Base-by-base conservation (phyloP, 2,329 filamentous ascomycete species). In the Penicillium palitans region DNA sequence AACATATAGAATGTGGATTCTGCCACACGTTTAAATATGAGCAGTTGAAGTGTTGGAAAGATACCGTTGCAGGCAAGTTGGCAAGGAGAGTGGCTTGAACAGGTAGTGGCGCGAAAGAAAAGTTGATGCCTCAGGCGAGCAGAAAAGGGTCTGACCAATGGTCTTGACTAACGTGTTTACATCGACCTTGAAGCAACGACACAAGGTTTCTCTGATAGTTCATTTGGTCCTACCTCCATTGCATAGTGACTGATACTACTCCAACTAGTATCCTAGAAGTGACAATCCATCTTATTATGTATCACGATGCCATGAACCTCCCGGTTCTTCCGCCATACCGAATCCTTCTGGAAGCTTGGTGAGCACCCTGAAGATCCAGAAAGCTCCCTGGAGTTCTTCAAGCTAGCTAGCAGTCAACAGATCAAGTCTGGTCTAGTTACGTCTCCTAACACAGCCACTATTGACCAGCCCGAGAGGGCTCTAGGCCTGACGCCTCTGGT, bases 31-130 rank as follows among this genome's bases (percentile, higher is more conserved):
- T 37, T 50, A 27, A 58, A 45, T 21, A 37, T 13, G 25, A 52
- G 31, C 4, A 8, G 54, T 52, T 39, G n/a, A 21, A 31, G 24
- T 48, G 55, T 44, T 54, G 55, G 21, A 15, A 37, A 35, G 19
- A n/a, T 35, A 25, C 29, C 9, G 41, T 27, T 45, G n/a, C n/a
- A 25, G 42, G 52, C 48, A 59, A 59, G 39, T 49, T 53, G 21
- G 17, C 44, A 50, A 58, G 50, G 45, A 40, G 55, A 40, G 50
- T 60, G 60, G 58, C 58, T 62, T 49, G 53, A 45, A 31, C 37
- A 31, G 8, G 27, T 15, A 39, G 57, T 64, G 61, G 57, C 50
- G 57, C 44, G 33, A 42, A 54, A 54, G 29, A 31, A 37, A 41
- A 49, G 13, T 41, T 40, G 29, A 1, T 56, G 55, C 59, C 62